phyloP scores from a whole-genome alignment of 2,329 filamentous ascomycete species.

The Pseudogymnoascus sp. region DNA sequence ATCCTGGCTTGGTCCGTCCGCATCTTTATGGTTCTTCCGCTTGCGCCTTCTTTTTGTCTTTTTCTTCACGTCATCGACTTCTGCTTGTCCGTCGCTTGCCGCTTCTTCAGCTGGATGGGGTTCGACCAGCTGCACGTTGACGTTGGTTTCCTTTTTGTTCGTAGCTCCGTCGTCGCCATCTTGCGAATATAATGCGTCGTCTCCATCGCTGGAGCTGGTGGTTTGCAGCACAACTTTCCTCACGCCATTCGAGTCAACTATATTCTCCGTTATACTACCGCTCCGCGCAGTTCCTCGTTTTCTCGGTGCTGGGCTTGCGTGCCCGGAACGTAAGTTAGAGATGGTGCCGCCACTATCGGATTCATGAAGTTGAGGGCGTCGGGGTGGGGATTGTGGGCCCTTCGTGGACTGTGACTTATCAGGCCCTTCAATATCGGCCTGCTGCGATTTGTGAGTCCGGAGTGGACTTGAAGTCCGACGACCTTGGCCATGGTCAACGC shows the following conservation, averaged over 20 bases:
- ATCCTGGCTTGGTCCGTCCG: background rate
- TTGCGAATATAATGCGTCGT: background rate
- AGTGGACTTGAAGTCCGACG: background rate
- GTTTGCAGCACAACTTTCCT: slow-evolving; percentile 70
- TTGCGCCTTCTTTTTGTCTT: slow-evolving; percentile 4
- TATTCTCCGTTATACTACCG: slow-evolving; percentile 71
- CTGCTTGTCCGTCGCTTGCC: background rate
- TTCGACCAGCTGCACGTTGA: background rate
- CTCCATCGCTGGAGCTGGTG: slow-evolving; percentile 37
- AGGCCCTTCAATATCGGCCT: background rate
- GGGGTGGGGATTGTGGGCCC: background rate
- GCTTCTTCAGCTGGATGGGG: background rate
- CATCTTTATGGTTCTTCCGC: slow-evolving; percentile 4
- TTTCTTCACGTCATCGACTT: slow-evolving; percentile 6
- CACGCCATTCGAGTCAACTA: slow-evolving; percentile 67
- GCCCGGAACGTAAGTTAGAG: slow-evolving; percentile 24
- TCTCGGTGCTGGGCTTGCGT: slow-evolving; percentile 29
- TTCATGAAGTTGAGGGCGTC: background rate
- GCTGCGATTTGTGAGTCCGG: background rate
- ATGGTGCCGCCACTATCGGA: slow-evolving; percentile 15
- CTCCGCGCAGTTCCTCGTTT: slow-evolving; percentile 52
- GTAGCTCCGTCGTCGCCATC: background rate
- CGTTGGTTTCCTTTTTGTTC: background rate
- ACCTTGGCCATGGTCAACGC: slow-evolving; percentile 24
- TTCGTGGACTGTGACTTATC: background rate